Base-by-base conservation (phyloP, 768 basidiomycete genomes). In the Suillus subalutaceus region DNA sequence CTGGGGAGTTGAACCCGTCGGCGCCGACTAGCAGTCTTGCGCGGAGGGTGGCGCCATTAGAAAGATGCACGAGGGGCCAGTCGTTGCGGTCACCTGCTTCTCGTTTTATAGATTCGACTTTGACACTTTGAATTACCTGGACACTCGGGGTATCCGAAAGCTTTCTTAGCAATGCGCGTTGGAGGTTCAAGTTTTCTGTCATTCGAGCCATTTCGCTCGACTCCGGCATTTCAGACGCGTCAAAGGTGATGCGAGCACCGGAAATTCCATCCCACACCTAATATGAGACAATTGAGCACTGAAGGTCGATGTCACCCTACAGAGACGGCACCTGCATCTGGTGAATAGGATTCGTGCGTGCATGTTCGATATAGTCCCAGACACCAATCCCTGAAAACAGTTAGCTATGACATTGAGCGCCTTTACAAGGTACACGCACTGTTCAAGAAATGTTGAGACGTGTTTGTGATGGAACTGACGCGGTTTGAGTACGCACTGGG, bases 221-320 rank as follows among this genome's bases (percentile, higher is more conserved):
- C 30, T 76, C 72, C 62, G 57, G 75, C 65, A 63, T 77, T 26
- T 88, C 85, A 1, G 85, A 79, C 0, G 90, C 82, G 48, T 84
- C 81, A 72, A 96, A 96, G 8, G 81, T 81, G 62, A 96, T 89
- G 18, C 92, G 85, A 9, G 94, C 90, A 70, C 90, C 88, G 1
- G 93, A 92, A 48, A 96, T 69, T 2, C 95, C 95, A 74, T 97
- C 96, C 97, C 96, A 99, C 15, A 97, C 89, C 94, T 90, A 68
- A 5, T 32, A 41, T 30, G 26, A 67, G 60, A 64, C 18, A 66
- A 59, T 38, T 23, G 23, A 59, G 38, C n/a, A 26, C n/a, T 18
- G 26, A 23, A 59, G 23, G 23, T 26, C 16, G 1, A 26, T 26
- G 37, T 63, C 10, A 32, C 10, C 2, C 9, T 63, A 12, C 26